Base-by-base conservation (phyloP, 164 flowering plant species). In the Stephania japonica region DNA sequence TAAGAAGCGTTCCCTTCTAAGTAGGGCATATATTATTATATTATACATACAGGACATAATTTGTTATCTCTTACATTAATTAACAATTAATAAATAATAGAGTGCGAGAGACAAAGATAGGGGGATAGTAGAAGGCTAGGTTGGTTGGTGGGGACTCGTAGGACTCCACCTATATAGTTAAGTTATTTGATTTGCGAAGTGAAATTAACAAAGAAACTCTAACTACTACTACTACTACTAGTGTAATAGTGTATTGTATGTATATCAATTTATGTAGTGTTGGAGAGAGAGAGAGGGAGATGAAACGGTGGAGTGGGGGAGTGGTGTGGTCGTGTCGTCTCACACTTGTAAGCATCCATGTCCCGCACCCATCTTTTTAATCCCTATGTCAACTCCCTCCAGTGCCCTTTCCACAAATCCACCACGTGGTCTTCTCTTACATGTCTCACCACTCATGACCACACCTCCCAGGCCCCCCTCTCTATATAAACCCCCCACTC, bases 401-500 rank as follows among this genome's bases (percentile, higher is more conserved):
- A 81, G 79, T 76, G 79, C 78, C 78, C 78, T 68, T 74, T 72
- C 77, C 73, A 73, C 78, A 74, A 76, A 81, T 79, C 71, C 72
- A 83, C 79, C 91, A 89, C 93, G 90, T 89, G 89, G 86, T 79
- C 82, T 74, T 79, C 82, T 71, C 70, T 70, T 47, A 71, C 68
- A 71, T 68, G 73, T 69, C 59, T 75, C 69, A 75, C 87, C 83
- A 81, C 75, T n/a, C n/a, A n/a, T n/a, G n/a, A 74, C 42, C 70
- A 21, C 82, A 76, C 77, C 25, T 73, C 12, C 5, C 42, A 32
- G 70, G 14, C 44, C 42, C 21, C 71, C 11, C 25, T 50, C 38
- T 61, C 59, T 74, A 68, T 73, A 65, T 64, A 73, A 42, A 73
- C 68, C 38, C 24, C 63, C 11, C n/a, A 49, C 25, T 24, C 74